Evolutionary conservation across 2,329 filamentous ascomycete genomes (phyloP), one percentile per base, ranked within the genome.

Genomic region (Plectosphaerella cucumerina): DNA sequence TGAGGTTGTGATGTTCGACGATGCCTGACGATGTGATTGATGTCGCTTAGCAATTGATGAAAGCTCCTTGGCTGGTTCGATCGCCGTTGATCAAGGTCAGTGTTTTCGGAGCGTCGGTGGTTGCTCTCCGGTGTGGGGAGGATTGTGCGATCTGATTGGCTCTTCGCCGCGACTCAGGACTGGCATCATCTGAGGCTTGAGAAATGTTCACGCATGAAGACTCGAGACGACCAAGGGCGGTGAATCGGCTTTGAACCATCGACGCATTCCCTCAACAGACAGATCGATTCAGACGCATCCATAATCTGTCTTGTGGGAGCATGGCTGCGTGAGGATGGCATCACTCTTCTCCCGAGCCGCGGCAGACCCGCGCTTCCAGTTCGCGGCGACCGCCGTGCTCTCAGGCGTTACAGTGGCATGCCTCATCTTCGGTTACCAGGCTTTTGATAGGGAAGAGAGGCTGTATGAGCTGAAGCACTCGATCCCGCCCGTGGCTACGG

Each of bases 321-420:
- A 53, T 42, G 47, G 48, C 14, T 46, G 31, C 15, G 22, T 55
- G 54, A 62, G 51, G 15, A 75, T 75, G 75, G 60, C 73, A 41
- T 74, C 74, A 26, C 68, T 76, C 34, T 50, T 78, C 23, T 65
- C 71, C 41, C 70, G 74, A 49, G 67, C 71, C 5, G 61, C 75
- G 39, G 67, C 70, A 37, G 76, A 69, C 59, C 69, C 75, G 33
- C 74, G 73, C 22, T 64, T 78, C 41, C 89, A 91, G 65, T 73
- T 94, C 34, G 79, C 84, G 17, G 81, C 85, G 3, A 90, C 89
- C 0, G 89, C 89, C 2, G 73, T 89, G 20, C 70, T 82, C 14
- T 86, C 83, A 0, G 84, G 82, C 17, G 78, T 76, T 9, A 72
- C 82, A 1, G 82, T 80, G 22, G 82, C 82, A 3, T 74, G 75